These are phyloP conservation scores for Phaeoacremonium minimum DNA, from an alignment of 2,329 filamentous ascomycete genomes.

Conservation along the genomic window DNA sequence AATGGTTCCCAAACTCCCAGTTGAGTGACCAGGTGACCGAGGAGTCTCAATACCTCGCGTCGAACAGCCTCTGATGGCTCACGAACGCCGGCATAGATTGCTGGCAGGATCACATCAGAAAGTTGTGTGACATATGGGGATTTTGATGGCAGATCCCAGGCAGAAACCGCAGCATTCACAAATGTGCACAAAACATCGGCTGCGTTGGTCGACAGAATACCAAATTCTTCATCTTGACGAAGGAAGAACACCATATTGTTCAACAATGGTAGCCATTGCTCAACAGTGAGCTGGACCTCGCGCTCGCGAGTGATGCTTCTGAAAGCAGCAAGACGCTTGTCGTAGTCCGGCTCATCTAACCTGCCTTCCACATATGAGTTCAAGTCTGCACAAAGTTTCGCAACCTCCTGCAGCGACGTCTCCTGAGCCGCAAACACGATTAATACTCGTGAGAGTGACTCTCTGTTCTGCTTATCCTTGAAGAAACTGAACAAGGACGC, in stretches of 20 bases:
- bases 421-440: slow-evolving; percentile 65
- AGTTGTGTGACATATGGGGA: slow-evolving; percentile 55
- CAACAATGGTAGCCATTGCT: slow-evolving; percentile 82
- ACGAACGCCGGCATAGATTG: slow-evolving; percentile 70
- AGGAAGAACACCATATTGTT: slow-evolving; percentile 89
- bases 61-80: slow-evolving; percentile 81
- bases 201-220: slow-evolving; percentile 75
- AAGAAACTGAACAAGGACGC: slow-evolving; percentile 87
- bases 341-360: slow-evolving; percentile 85
- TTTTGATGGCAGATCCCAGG: slow-evolving; percentile 31
- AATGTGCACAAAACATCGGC: slow-evolving; percentile 77
- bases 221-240: slow-evolving; percentile 80
- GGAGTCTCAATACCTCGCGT: slow-evolving; percentile 73
- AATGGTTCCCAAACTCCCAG: slow-evolving; percentile 69
- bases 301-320: slow-evolving; percentile 61
- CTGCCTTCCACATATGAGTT: slow-evolving; percentile 72
- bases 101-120: slow-evolving; percentile 63
- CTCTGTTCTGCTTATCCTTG: slow-evolving; percentile 73
- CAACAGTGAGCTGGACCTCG: slow-evolving; percentile 55
- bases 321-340: slow-evolving; percentile 75
- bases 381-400: slow-evolving; percentile 69
- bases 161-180: slow-evolving; percentile 57
- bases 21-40: slow-evolving; percentile 71
- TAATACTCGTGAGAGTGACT: slow-evolving; percentile 70
- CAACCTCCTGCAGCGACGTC: slow-evolving; percentile 54